Conservation (phyloP, 805 yeast genomes). For the Candida adriatica region DNA sequence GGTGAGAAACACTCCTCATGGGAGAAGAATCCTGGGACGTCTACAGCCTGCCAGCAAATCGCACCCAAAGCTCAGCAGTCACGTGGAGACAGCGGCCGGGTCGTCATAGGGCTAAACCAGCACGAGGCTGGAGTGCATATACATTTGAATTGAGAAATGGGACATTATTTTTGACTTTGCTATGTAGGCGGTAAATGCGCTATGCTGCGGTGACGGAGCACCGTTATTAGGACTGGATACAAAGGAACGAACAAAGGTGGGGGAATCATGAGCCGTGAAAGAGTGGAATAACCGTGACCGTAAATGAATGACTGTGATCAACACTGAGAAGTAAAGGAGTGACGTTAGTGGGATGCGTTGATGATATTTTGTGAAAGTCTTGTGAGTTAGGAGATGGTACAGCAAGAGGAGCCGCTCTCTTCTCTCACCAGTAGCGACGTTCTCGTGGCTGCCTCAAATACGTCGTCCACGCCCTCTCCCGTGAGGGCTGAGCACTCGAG, state of each 20-base stretch:
- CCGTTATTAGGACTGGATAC: too few species aligned
- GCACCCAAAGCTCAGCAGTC: too few species aligned
- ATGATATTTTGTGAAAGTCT: too few species aligned
- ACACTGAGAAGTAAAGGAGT: neutral
- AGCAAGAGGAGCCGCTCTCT: slow-evolving; percentile 32
- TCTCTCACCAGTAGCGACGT: slow-evolving; percentile 59
- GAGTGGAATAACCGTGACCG: neutral
- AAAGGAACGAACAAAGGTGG: neutral
- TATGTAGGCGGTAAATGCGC: too few species aligned
- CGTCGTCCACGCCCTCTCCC: slow-evolving; percentile 93
- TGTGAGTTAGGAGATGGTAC: slow-evolving; percentile 17
- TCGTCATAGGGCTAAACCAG: too few species aligned
- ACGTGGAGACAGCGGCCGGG: too few species aligned
- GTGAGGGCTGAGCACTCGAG: slow-evolving; percentile 88
- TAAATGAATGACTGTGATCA: neutral
- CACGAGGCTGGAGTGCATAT: too few species aligned
- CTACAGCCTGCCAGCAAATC: slow-evolving; percentile 23
- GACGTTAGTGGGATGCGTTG: too few species aligned
- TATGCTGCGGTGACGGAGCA: too few species aligned
- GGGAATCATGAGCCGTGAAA: neutral
- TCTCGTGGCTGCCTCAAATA: slow-evolving; percentile 86
- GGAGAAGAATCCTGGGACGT: slow-evolving; percentile 84
- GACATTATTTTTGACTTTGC: too few species aligned
- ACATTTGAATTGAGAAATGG: too few species aligned
- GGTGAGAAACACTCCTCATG: slow-evolving; percentile 88